phyloP scores from a whole-genome alignment of 192 early-diverging fungal genomes.

The Ambispora gerdemannii region DNA sequence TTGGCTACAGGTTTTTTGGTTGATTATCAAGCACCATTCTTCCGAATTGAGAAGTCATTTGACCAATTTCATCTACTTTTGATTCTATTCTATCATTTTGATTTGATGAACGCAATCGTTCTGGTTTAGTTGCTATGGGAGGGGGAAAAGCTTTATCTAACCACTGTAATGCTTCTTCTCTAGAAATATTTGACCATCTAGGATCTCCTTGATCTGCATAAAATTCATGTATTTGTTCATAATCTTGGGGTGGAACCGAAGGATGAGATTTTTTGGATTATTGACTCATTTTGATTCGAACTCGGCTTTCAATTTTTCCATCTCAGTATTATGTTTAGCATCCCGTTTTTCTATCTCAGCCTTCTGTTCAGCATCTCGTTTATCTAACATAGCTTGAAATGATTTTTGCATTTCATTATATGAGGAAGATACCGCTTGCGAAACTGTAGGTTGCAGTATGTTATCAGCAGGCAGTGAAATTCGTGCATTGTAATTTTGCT shows the following conservation, averaged over 20 bases:
- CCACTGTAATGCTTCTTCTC: no score
- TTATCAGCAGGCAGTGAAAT: no score
- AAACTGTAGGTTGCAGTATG: no score
- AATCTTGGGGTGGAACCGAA: background rate
- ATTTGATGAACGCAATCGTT: background rate
- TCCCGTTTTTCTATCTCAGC: no score
- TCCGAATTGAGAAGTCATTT: background rate
- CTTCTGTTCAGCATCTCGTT: no score
- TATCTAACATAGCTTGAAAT: no score
- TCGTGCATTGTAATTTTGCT: no score
- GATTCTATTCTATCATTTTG: constrained; percentile 15
- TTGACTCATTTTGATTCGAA: background rate
- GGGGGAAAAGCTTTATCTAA: background rate
- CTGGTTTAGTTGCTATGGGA: background rate
- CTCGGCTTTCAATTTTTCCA: constrained; percentile 2
- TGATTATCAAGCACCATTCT: background rate
- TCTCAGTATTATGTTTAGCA: background rate
- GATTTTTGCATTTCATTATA: no score
- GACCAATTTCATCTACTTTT: constrained; percentile 12
- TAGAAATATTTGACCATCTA: no score
- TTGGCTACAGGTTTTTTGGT: background rate
- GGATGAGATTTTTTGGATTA: background rate
- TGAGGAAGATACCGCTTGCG: no score
- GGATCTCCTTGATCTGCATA: background rate
- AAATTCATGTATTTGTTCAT: background rate